phyloP scores from a whole-genome alignment of 169 alveolate species.

The Plasmodium relictum region DNA sequence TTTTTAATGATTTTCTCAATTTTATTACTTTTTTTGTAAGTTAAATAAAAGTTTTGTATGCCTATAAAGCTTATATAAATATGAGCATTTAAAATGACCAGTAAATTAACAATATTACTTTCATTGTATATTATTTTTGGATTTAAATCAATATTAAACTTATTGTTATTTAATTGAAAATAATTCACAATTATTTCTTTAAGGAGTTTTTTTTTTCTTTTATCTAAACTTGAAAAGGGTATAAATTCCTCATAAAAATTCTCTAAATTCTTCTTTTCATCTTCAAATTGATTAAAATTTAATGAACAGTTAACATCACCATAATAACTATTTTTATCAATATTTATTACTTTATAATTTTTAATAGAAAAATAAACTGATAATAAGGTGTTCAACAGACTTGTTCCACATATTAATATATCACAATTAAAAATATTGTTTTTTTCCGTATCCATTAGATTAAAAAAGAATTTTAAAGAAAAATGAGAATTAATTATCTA shows the following conservation, averaged over 20 bases:
- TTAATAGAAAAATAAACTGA: conserved; percentile 60
- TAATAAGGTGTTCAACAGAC: conserved; percentile 40
- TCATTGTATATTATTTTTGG: conserved; percentile 68
- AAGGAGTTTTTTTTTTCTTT: conserved; percentile 16
- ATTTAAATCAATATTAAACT: conserved; percentile 53
- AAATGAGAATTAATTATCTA: not conserved
- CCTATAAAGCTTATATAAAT: conserved; percentile 55
- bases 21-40: conserved; percentile 13
- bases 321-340: conserved; percentile 58
- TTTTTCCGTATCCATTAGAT: conserved; percentile 48
- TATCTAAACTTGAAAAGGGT: conserved; percentile 14
- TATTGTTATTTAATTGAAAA: conserved; percentile 50
- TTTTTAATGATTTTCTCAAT: not conserved
- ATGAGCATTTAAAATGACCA: conserved; percentile 48
- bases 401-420: conserved; percentile 67
- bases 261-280: conserved; percentile 24
- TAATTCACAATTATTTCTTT: conserved; percentile 36
- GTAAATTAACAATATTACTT: conserved; percentile 37
- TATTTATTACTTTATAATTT: conserved; percentile 58
- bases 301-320: conserved; percentile 70
- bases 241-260: conserved; percentile 65
- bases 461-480: not conserved
- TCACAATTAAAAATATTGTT: conserved; percentile 43
- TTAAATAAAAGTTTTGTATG: conserved; percentile 49
- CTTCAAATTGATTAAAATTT: conserved; percentile 52